Percentiles rank a stretch among this genome's conserved stretches.
Evolutionary conservation across 2,329 filamentous ascomycete genomes (phyloP).

Genomic region (Penicillium glabrum): DNA sequence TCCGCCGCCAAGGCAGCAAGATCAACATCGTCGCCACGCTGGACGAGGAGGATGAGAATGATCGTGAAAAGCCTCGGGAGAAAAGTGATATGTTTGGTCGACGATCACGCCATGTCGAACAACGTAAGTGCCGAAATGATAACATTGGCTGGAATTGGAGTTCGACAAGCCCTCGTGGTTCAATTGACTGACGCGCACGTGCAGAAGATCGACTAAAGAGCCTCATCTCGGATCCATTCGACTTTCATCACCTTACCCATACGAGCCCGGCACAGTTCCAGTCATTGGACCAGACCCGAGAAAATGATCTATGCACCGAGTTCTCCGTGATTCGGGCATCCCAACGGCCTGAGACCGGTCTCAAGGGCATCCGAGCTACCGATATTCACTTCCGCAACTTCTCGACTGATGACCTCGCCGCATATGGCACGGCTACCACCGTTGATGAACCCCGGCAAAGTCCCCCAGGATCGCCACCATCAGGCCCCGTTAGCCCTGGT

Average conservation of each 20-base stretch:
- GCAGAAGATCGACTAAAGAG: slow-evolving; percentile 46
- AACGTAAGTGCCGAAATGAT: slow-evolving; percentile 32
- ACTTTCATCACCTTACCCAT: slow-evolving; percentile 65
- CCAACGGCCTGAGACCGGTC: slow-evolving; percentile 49
- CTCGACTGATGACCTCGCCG: slow-evolving; percentile 31
- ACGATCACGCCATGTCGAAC: slow-evolving; percentile 20
- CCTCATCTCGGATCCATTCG: slow-evolving; percentile 62
- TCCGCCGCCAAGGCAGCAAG: slow-evolving; percentile 49
- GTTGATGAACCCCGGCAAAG: slow-evolving; percentile 27
- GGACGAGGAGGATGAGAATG: slow-evolving; percentile 41
- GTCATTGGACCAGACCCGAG: slow-evolving; percentile 51
- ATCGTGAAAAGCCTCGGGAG: slow-evolving; percentile 34
- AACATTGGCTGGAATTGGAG: not conserved
- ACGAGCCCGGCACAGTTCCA: slow-evolving; percentile 57
- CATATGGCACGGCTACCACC: slow-evolving; percentile 22
- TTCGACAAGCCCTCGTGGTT: not conserved
- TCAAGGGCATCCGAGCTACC: slow-evolving; percentile 55
- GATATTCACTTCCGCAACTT: slow-evolving; percentile 43
- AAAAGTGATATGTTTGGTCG: slow-evolving; percentile 21
- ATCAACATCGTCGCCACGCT: slow-evolving; percentile 43
- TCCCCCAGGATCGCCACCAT: slow-evolving; percentile 32
- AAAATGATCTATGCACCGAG: slow-evolving; percentile 53
- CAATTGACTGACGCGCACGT: slow-evolving; percentile 4
- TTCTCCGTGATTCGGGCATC: slow-evolving; percentile 56
- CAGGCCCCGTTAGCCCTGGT: slow-evolving; percentile 25